Evolutionary conservation across 108 stramenopile species (phyloP).

Genomic region (Thalassiosira profunda): DNA sequence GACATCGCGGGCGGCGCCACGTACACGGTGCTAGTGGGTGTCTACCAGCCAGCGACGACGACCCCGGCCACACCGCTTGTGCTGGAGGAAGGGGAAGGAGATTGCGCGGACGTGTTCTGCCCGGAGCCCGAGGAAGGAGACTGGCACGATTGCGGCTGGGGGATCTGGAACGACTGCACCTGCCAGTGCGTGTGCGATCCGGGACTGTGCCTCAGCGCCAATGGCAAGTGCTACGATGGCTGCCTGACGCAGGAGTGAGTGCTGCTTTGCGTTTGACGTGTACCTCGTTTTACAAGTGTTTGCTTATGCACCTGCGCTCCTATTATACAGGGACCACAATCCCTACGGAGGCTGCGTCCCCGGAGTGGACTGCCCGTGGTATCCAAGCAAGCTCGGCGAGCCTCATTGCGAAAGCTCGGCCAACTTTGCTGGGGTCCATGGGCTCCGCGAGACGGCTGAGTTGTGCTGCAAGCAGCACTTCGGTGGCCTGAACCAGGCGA

Average conservation of each 20-base stretch:
- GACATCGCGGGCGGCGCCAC: too few relatives aligned
- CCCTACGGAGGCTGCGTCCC: slow-evolving; percentile 2
- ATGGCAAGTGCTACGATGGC: slow-evolving; percentile 7
- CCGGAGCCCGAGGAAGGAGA: too few relatives aligned
- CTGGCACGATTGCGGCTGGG: slow-evolving; percentile 13
- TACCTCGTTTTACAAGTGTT: neutral
- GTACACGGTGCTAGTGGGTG: too few relatives aligned
- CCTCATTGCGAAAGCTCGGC: slow-evolving; percentile 10
- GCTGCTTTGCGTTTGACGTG: neutral
- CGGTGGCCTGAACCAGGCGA: neutral
- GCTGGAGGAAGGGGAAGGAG: too few relatives aligned
- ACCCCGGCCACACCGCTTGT: too few relatives aligned
- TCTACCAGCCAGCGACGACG: too few relatives aligned
- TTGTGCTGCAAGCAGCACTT: slow-evolving; percentile 14
- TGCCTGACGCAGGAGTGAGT: slow-evolving; percentile 9
- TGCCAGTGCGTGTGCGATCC: slow-evolving; percentile 9
- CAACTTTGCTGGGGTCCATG: slow-evolving; percentile 7
- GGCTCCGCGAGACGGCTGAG: neutral
- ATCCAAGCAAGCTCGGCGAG: neutral
- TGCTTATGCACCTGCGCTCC: neutral
- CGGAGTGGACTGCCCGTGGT: slow-evolving; percentile 3
- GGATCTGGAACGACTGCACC: slow-evolving; percentile 2
- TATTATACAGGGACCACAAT: neutral
- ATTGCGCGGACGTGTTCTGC: too few relatives aligned
- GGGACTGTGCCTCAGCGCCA: neutral